Evolutionary conservation across 2,329 filamentous ascomycete species (phyloP).

Genomic region (Penicillium sp.): DNA sequence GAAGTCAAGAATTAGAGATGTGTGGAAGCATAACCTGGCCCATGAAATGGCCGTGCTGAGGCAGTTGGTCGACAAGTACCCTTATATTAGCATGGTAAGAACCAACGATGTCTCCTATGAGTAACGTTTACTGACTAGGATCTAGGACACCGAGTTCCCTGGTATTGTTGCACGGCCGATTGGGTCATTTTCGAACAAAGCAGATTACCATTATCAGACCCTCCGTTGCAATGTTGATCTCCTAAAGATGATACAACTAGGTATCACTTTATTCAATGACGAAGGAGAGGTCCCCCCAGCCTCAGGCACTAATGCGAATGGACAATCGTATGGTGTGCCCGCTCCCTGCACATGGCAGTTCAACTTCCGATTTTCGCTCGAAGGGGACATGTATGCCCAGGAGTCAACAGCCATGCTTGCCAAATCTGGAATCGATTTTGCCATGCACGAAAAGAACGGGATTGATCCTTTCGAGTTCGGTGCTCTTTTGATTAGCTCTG

Average conservation of each 20-base stretch:
- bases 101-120: not conserved
- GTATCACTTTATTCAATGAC: conserved; percentile 87
- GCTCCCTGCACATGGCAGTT: conserved; percentile 97
- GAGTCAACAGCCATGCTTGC: conserved; percentile 89
- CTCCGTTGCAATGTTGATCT: conserved; percentile 95
- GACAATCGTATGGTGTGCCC: conserved; percentile 50
- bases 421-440: conserved; percentile 89
- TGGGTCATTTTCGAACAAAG: conserved; percentile 89
- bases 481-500: conserved; percentile 83
- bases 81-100: conserved; percentile 94
- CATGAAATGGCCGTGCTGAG: conserved; percentile 86
- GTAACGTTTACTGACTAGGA: conserved; percentile 13
- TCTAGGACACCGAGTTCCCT: conserved; percentile 95
- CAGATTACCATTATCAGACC: conserved; percentile 98
- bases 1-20: conserved; percentile 85
- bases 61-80: conserved; percentile 82
- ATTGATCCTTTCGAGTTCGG: conserved; percentile 91
- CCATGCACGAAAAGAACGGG: conserved; percentile 76
- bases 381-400: conserved; percentile 96
- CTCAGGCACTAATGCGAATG: conserved; percentile 55
- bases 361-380: conserved; percentile 94
- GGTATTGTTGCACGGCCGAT: conserved; percentile 94
- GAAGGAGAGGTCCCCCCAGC: conserved; percentile 83
- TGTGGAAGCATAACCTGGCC: conserved; percentile 88
- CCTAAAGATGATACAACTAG: conserved; percentile 95